Conservation (phyloP, 2,329 filamentous ascomycete species). For the Fusarium subglutinans region DNA sequence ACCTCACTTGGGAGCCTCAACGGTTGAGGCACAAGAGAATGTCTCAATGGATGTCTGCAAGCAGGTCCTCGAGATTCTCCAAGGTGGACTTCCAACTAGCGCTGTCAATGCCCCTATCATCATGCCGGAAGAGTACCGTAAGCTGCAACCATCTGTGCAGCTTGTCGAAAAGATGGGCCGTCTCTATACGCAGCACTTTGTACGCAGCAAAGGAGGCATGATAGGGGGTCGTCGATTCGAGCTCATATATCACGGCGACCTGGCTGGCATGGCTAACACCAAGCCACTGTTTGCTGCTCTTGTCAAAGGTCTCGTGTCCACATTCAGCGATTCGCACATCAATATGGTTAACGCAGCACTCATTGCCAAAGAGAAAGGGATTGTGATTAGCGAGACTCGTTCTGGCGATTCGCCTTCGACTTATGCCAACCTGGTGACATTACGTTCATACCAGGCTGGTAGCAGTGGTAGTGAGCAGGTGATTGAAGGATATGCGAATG, state of each 20-base stretch:
- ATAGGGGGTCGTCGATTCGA: conserved; percentile 76
- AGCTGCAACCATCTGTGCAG: conserved; percentile 78
- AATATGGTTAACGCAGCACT: conserved; percentile 86
- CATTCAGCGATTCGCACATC: conserved; percentile 74
- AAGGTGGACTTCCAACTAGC: conserved; percentile 76
- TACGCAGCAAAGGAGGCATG: conserved; percentile 52
- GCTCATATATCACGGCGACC: conserved; percentile 78
- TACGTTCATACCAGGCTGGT: conserved; percentile 61
- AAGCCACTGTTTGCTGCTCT: conserved; percentile 82
- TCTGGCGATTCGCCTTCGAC: conserved; percentile 70
- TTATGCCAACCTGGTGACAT: conserved; percentile 76
- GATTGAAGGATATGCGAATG: conserved; percentile 74
- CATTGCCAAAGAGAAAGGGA: conserved; percentile 79
- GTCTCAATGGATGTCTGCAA: conserved; percentile 85
- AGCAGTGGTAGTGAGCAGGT: conserved; percentile 51
- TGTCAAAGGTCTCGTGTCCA: conserved; percentile 77
- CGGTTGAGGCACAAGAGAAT: conserved; percentile 84
- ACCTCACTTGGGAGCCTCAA: conserved; percentile 82
- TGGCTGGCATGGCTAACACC: conserved; percentile 77
- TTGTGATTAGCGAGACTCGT: conserved; percentile 79
- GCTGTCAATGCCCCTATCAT: conserved; percentile 87
- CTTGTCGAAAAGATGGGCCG: conserved; percentile 83
- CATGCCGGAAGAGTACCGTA: conserved; percentile 80
- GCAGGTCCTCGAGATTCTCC: conserved; percentile 78
- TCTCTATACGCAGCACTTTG: conserved; percentile 81